Conservation (phyloP, 345 rosid species). For the Aquilaria sinensis region DNA sequence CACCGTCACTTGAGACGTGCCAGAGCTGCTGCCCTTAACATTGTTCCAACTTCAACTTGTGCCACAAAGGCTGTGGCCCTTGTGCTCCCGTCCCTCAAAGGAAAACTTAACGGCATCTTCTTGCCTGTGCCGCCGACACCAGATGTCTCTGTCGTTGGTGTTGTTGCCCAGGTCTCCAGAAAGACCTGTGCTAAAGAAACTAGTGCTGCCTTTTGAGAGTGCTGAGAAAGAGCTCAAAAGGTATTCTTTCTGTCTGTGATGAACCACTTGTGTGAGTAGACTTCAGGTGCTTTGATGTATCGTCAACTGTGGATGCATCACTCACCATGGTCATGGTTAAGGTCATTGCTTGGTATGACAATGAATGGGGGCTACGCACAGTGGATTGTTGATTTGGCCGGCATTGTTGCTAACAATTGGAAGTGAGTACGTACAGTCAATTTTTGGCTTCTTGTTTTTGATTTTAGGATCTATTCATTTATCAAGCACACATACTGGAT, state of each 20-base stretch:
- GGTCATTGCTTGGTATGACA: too few relatives aligned
- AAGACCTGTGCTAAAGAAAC: slow-evolving; percentile 84
- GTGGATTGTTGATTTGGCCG: slow-evolving; percentile 90
- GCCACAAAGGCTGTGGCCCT: slow-evolving; percentile 92
- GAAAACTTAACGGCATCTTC: slow-evolving; percentile 80
- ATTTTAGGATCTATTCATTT: slow-evolving; percentile 18
- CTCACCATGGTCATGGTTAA: too few relatives aligned
- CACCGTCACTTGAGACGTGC: slow-evolving; percentile 88
- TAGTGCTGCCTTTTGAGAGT: slow-evolving; percentile 71
- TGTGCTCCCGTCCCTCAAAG: slow-evolving; percentile 75
- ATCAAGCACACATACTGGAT: slow-evolving; percentile 11
- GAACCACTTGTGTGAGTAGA: slow-evolving; percentile 82
- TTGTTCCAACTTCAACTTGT: slow-evolving; percentile 80
- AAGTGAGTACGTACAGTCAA: slow-evolving; percentile 32
- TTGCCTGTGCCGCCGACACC: slow-evolving; percentile 80
- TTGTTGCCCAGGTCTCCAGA: slow-evolving; percentile 76
- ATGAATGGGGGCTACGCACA: slow-evolving; percentile 45
- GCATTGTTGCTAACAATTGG: slow-evolving; percentile 88
- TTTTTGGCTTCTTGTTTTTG: slow-evolving; percentile 24
- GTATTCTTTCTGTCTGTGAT: slow-evolving; percentile 70
- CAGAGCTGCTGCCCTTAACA: slow-evolving; percentile 85
- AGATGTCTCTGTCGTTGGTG: slow-evolving; percentile 79
- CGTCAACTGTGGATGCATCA: too few relatives aligned
- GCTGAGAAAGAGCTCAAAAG: slow-evolving; percentile 65
- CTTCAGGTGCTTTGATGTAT: slow-evolving; percentile 49